phyloP scores from a whole-genome alignment of 164 flowering plant species.

The Tetracentron sinense region DNA sequence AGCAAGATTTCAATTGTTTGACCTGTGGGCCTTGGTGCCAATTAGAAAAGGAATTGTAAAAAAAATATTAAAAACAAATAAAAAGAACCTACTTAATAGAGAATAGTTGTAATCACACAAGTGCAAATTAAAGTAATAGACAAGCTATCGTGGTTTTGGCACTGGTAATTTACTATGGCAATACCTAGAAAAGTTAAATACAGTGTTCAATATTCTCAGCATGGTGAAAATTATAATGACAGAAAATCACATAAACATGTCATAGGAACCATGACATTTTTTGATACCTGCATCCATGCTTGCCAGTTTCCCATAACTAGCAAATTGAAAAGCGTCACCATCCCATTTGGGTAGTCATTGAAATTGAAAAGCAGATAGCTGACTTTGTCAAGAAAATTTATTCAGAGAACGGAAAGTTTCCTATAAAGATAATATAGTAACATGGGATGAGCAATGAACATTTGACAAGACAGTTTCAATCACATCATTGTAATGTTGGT shows the following conservation, averaged over 20 bases:
- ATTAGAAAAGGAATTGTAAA: too few species aligned
- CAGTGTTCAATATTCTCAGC: background rate
- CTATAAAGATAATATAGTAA: background rate
- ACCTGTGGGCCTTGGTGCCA: too few species aligned
- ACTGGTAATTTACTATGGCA: background rate
- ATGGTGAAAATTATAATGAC: background rate
- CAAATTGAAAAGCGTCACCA: constrained; percentile 95
- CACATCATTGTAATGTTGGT: background rate
- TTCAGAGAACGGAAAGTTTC: background rate
- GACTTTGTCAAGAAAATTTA: constrained; percentile 50
- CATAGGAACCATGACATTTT: background rate
- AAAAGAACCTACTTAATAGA: too few species aligned
- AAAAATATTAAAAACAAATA: background rate
- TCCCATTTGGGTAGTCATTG: constrained; percentile 95
- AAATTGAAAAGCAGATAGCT: constrained; percentile 95
- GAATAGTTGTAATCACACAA: background rate
- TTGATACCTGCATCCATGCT: constrained; percentile 87
- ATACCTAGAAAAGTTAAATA: background rate
- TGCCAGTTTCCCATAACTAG: constrained; percentile 92
- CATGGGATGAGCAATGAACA: background rate
- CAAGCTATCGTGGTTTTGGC: background rate
- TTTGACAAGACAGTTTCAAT: background rate
- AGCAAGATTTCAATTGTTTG: too few species aligned
- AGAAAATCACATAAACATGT: background rate
- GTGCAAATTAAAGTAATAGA: background rate